Base-by-base conservation (phyloP, 1,284 basidiomycete genomes). In the Kalmanozyma brasiliensis region DNA sequence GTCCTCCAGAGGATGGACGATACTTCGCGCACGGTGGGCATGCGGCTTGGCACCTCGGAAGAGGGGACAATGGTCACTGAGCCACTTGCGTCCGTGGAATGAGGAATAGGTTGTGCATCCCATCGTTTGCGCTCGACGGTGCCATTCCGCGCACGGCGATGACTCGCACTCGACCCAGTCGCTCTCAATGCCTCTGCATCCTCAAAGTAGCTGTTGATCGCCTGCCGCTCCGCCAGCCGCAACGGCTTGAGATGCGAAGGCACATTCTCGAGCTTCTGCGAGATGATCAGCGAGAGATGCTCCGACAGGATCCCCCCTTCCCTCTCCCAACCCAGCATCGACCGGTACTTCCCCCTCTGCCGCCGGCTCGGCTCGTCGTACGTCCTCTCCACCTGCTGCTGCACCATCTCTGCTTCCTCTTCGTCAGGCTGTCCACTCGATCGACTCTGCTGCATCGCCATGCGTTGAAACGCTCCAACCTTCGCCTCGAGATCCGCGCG, bases 401-500 rank as follows among this genome's bases (percentile, higher is more conserved):
- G 55, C 83, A 78, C 71, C 13, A 45, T 83, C 3, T 83, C 87
- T 8, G 83, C 84, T 17, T 70, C 58, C 4, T 83, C 84, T 11
- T 52, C 14, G 3, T 17, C 19, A 3, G 7, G 3, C 24, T 44
- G 26, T 17, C 16, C 35, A 3, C 24, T 17, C 26, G 6, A 11
- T 37, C 52, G 49, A 34, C 33, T 34, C n/a, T 66, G 63, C 36
- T 46, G 38, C 44, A 52, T 17, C 10, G 52, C 30, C 59, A 60
- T 48, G 1, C 16, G 19, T 7, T 26, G 33, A 29, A 69, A 63
- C 6, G 52, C 19, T 0, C 66, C 66, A 0, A 51, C 53, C n/a
- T 52, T 71, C 1, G 35, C 58, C 80, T 90, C 88, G 45, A 94
- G 86, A 76, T 93, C 90, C 1, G 83, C 82, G 7, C 92, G 88